Evolutionary conservation across 805 yeast genomes (phyloP).

Genomic region (Yarrowia sp.): DNA sequence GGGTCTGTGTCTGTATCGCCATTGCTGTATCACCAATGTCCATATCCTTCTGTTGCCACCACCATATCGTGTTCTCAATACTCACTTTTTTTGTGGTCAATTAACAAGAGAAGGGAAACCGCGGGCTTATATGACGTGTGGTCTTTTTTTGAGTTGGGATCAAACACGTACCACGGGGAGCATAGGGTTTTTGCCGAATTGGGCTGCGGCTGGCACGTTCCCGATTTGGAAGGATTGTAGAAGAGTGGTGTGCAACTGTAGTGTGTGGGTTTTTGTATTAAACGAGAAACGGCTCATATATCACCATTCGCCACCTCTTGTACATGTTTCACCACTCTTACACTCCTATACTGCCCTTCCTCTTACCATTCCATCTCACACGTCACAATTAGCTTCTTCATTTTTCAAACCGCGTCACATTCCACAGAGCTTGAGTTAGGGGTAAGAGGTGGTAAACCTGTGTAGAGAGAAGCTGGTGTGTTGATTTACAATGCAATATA

Average conservation of each 20-base stretch:
- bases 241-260: not conserved
- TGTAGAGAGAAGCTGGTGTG: too few relatives aligned
- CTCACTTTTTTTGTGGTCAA: conserved; percentile 26
- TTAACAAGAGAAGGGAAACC: conserved; percentile 1
- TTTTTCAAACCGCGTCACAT: conserved; percentile 26
- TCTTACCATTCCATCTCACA: not conserved
- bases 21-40: too few relatives aligned
- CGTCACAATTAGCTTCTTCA: not conserved
- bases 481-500: too few relatives aligned
- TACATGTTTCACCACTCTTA: too few relatives aligned
- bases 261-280: too few relatives aligned
- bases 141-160: conserved; percentile 13
- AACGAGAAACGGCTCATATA: too few relatives aligned
- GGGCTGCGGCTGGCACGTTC: conserved; percentile 17
- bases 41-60: not conserved
- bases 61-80: not conserved
- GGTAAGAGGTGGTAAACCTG: not conserved
- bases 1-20: too few relatives aligned
- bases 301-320: too few relatives aligned
- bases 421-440: conserved; percentile 21
- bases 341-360: too few relatives aligned
- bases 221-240: conserved; percentile 11
- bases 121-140: conserved; percentile 25
- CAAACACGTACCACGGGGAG: conserved; percentile 19
- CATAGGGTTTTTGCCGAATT: conserved; percentile 21